A percentile compares a stretch with the other conserved stretches of the same genome.
Evolutionary conservation across 2,329 filamentous ascomycete genomes (phyloP).

Genomic region (Lasiodiplodia citricola): DNA sequence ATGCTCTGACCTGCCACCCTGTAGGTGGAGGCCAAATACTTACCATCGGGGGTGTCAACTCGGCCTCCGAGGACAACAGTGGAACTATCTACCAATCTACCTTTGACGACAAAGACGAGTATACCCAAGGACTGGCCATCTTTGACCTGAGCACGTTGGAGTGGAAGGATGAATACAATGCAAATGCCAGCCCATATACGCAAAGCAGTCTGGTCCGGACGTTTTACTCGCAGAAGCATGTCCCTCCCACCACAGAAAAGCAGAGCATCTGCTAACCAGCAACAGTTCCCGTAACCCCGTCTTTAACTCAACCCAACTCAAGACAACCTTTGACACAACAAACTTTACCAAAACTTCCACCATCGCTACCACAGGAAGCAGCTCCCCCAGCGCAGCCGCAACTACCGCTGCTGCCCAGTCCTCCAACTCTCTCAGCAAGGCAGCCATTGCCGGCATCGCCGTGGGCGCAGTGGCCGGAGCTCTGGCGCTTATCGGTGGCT

Average conservation of each 20-base stretch:
- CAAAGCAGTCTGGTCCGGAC: slow-evolving; percentile 8
- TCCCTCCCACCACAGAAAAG: neutral
- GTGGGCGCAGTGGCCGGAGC: neutral
- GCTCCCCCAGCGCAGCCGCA: neutral
- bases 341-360: slow-evolving; percentile 4
- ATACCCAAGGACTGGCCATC: slow-evolving; percentile 18
- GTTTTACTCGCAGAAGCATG: neutral
- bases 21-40: slow-evolving; percentile 28
- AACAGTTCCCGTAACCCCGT: neutral
- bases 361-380: neutral
- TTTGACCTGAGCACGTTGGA: slow-evolving; percentile 19
- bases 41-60: slow-evolving; percentile 25
- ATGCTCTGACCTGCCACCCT: slow-evolving; percentile 26
- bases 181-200: slow-evolving; percentile 7
- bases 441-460: neutral
- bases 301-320: slow-evolving; percentile 8
- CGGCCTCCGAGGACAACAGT: neutral
- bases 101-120: slow-evolving; percentile 18
- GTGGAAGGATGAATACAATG: slow-evolving; percentile 7
- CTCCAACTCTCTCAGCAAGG: neutral
- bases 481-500: neutral
- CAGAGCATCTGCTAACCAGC: neutral
- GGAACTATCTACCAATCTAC: neutral
- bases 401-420: neutral
- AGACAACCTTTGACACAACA: neutral